Percentiles rank a stretch among this genome's conserved stretches.
Evolutionary conservation across 345 rosid species (phyloP).

Genomic region (Gossypium herbaceum): DNA sequence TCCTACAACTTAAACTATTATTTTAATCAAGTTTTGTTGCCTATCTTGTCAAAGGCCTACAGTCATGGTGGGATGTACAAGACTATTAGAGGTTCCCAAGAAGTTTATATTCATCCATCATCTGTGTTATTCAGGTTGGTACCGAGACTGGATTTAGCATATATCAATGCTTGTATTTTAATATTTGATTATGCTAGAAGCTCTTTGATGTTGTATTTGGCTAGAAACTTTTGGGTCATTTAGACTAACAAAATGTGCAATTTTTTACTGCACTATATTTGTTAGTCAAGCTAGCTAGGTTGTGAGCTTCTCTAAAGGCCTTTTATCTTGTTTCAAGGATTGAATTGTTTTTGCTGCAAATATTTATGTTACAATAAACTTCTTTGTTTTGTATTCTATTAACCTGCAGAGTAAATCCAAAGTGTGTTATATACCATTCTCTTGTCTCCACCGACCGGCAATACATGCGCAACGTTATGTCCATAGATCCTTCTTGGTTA

Average conservation of each 20-base stretch:
- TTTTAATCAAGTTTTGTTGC: constrained; percentile 12
- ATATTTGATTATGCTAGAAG: not conserved
- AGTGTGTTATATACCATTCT: constrained; percentile 81
- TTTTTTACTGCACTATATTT: not conserved
- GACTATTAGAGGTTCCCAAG: constrained; percentile 82
- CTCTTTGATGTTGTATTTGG: not conserved
- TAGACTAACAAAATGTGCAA: not conserved
- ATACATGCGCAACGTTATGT: constrained; percentile 75
- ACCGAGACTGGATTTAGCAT: not conserved
- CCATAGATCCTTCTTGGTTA: constrained; percentile 80
- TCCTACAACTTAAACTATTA: not conserved
- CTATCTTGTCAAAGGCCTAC: constrained; percentile 43
- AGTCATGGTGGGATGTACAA: constrained; percentile 77
- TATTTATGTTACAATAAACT: not conserved
- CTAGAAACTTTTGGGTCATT: not conserved
- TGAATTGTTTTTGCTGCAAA: constrained; percentile 1
- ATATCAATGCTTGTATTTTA: not conserved
- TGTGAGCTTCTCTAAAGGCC: not conserved
- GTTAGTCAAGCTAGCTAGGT: not conserved
- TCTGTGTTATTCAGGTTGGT: constrained; percentile 86
- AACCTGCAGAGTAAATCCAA: constrained; percentile 81
- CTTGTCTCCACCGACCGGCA: constrained; percentile 85
- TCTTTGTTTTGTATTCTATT: not conserved
- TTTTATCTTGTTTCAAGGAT: not conserved
- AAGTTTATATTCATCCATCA: constrained; percentile 88